phyloP scores from a whole-genome alignment of 139 green algal species.

The Microglena sp. region DNA sequence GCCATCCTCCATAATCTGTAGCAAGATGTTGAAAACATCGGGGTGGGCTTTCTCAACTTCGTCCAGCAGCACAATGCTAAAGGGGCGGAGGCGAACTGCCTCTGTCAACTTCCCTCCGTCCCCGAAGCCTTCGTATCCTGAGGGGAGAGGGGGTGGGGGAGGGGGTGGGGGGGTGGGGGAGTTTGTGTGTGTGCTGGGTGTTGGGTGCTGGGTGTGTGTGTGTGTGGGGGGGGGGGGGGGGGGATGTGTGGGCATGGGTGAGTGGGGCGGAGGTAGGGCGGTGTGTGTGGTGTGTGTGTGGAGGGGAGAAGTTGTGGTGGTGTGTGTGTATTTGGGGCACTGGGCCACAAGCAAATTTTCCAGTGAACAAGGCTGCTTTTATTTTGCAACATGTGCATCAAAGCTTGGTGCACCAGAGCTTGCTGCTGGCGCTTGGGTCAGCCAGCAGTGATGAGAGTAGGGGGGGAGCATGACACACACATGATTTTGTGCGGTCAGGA shows the following conservation, averaged over 20 bases:
- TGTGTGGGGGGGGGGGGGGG: not conserved
- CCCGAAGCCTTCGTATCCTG: slow-evolving; percentile 91
- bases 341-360: too few species aligned
- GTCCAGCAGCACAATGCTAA: slow-evolving; percentile 87
- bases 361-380: too few species aligned
- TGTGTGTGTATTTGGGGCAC: too few species aligned
- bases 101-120: slow-evolving; percentile 98
- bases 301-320: too few species aligned
- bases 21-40: slow-evolving; percentile 96
- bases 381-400: too few species aligned
- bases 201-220: not conserved
- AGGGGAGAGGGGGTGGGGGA: not conserved
- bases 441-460: too few species aligned
- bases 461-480: too few species aligned
- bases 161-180: not conserved
- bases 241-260: not conserved
- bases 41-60: slow-evolving; percentile 99
- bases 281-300: not conserved
- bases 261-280: not conserved
- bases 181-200: too few species aligned
- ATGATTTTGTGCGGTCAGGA: too few species aligned
- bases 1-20: slow-evolving; percentile 95
- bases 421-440: too few species aligned
- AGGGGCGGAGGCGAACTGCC: slow-evolving; percentile 70
- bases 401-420: too few species aligned